phyloP scores from a whole-genome alignment of 1,284 basidiomycete genomes.

The Ustilago shanxiensis region DNA sequence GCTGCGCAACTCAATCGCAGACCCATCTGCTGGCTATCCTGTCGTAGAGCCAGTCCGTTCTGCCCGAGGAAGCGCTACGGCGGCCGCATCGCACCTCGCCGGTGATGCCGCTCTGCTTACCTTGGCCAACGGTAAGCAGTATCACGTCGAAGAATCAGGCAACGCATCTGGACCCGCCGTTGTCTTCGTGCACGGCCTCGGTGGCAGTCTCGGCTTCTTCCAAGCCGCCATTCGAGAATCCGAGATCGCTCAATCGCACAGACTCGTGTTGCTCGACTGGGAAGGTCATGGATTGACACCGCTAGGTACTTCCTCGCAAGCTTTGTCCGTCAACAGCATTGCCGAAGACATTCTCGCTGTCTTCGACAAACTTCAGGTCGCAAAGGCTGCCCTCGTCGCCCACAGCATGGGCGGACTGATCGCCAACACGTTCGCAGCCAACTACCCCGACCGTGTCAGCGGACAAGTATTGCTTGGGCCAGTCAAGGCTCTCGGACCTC shows the following conservation, averaged over 20 bases:
- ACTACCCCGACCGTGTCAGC: neutral
- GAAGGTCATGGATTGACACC: constrained; percentile 11
- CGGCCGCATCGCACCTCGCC: neutral
- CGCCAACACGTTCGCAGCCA: neutral
- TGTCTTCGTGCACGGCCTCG: constrained; percentile 11
- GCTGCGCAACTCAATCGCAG: constrained; percentile 8
- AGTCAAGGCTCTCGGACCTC: constrained; percentile 3
- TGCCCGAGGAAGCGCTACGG: neutral
- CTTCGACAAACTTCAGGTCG: neutral
- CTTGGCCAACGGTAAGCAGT: constrained; percentile 9
- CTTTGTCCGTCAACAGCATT: neutral
- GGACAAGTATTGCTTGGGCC: constrained; percentile 1
- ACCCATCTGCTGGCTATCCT: neutral
- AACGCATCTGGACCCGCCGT: neutral
- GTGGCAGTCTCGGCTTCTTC: constrained; percentile 12
- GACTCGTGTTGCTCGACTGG: constrained; percentile 12
- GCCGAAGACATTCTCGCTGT: neutral
- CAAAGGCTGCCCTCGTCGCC: neutral
- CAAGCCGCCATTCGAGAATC: constrained; percentile 1
- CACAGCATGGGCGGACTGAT: constrained; percentile 13
- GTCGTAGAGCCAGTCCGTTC: constrained; percentile 4
- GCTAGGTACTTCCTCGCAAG: neutral
- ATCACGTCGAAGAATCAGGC: constrained; percentile 8
- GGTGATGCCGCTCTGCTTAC: neutral
- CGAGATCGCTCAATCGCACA: constrained; percentile 3